Conservation (phyloP, 2,329 filamentous ascomycete species). For the Pseudohalonectria lignicola region DNA sequence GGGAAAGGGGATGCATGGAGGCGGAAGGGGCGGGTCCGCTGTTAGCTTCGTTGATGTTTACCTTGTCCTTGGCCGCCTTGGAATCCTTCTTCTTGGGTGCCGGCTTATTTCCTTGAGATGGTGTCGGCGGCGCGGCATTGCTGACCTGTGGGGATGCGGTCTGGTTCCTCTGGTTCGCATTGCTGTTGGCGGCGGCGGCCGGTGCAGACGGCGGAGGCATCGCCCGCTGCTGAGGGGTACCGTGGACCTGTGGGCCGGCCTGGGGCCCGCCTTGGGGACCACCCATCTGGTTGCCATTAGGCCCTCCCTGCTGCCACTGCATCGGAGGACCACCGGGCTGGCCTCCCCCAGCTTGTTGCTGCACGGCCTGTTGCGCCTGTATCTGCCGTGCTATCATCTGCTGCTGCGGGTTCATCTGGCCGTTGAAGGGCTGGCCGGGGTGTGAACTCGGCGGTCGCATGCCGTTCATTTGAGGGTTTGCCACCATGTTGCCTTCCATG, state of each 20-base stretch:
- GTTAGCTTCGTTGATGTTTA: too few relatives aligned
- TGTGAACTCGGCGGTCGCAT: constrained; percentile 63
- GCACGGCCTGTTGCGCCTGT: constrained; percentile 18
- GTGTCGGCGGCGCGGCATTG: constrained; percentile 63
- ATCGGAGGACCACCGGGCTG: constrained; percentile 28
- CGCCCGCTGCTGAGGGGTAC: constrained; percentile 60
- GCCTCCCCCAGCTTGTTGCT: constrained; percentile 21
- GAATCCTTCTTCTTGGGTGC: constrained; percentile 68
- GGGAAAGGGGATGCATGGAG: constrained; percentile 5
- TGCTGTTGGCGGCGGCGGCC: constrained; percentile 23
- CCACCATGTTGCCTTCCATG: constrained; percentile 44
- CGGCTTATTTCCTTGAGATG: constrained; percentile 60
- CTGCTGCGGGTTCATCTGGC: constrained; percentile 48
- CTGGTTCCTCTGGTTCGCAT: constrained; percentile 40
- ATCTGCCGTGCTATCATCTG: constrained; percentile 37
- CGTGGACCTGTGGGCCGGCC: constrained; percentile 45
- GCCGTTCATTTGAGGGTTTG: constrained; percentile 46
- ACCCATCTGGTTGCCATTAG: constrained; percentile 28
- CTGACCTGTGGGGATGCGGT: constrained; percentile 52
- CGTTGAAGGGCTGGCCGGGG: constrained; percentile 43
- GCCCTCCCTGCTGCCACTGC: constrained; percentile 35
- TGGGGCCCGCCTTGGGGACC: constrained; percentile 26
- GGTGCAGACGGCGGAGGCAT: constrained; percentile 60
- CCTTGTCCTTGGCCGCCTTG: constrained; percentile 60
- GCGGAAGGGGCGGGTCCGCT: constrained; percentile 2